phyloP scores from a whole-genome alignment of 345 rosid genomes.

The Sisymbrium irio region DNA sequence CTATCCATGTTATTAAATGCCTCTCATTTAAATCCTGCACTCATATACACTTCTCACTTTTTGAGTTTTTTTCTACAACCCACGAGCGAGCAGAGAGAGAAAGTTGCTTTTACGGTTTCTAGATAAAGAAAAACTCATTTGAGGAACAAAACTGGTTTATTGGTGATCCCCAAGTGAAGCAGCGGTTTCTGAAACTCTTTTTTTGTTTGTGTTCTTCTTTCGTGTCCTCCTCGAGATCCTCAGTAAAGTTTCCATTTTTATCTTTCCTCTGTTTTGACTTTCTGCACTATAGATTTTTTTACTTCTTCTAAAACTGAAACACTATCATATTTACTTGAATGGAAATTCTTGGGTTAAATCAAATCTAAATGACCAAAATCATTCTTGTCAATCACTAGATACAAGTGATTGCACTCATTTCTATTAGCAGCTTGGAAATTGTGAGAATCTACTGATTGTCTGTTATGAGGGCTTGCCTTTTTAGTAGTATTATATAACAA shows the following conservation, averaged over 20 bases:
- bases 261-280: not conserved
- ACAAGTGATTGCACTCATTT: constrained; percentile 2
- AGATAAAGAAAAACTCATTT: not conserved
- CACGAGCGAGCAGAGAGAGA: not conserved
- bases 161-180: constrained; percentile 8
- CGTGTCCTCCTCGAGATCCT: constrained; percentile 11
- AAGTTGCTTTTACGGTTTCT: constrained; percentile 16
- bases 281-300: not conserved
- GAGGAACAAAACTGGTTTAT: not conserved
- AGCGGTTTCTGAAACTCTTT: not conserved
- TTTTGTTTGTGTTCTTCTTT: not conserved
- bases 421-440: constrained; percentile 2
- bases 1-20: constrained; percentile 8
- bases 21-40: not conserved
- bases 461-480: not conserved
- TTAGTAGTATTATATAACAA: not conserved
- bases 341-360: not conserved
- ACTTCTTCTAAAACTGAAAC: not conserved
- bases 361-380: constrained; percentile 6
- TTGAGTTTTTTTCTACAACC: not conserved
- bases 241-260: not conserved
- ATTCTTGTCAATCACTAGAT: not conserved
- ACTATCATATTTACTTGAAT: not conserved
- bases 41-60: not conserved
- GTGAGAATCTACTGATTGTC: constrained; percentile 1